Conservation (phyloP, 176 grass and related monocot species). For the Aegilops sharonensis region DNA sequence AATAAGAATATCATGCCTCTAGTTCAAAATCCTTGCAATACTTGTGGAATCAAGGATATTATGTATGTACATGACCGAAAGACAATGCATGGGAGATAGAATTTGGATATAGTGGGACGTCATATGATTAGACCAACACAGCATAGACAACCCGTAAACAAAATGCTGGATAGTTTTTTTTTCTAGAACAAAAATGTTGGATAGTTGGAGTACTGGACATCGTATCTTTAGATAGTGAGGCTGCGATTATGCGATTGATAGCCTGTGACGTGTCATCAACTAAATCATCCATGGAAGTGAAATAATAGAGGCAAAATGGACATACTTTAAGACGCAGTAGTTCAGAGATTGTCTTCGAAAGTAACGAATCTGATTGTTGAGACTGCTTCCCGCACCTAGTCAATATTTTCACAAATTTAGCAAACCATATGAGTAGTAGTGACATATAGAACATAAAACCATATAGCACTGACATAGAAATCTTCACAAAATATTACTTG, state of each 20-base stretch:
- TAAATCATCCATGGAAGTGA: slow-evolving; percentile 20
- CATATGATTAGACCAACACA: slow-evolving; percentile 21
- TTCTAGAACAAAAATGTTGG: slow-evolving; percentile 6
- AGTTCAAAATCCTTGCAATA: slow-evolving; percentile 10
- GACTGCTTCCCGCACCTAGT: slow-evolving; percentile 43
- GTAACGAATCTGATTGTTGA: slow-evolving; percentile 46
- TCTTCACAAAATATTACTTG: slow-evolving; percentile 32
- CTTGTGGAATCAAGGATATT: not conserved
- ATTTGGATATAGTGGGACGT: not conserved
- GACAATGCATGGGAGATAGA: slow-evolving; percentile 5
- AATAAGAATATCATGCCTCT: slow-evolving; percentile 16
- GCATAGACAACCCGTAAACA: slow-evolving; percentile 1
- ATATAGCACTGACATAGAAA: slow-evolving; percentile 14
- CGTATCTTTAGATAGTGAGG: not conserved
- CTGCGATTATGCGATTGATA: not conserved
- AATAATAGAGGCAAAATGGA: slow-evolving; percentile 7
- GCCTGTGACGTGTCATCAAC: not conserved
- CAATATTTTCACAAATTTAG: slow-evolving; percentile 37
- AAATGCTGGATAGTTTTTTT: slow-evolving; percentile 10
- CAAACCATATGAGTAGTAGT: not conserved
- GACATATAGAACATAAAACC: not conserved
- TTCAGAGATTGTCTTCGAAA: slow-evolving; percentile 46
- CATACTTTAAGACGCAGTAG: slow-evolving; percentile 72
- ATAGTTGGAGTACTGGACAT: not conserved
- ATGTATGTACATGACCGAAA: slow-evolving; percentile 12